These are phyloP conservation scores for Luzula sylvatica DNA, from an alignment of 176 grass and related monocot species.

Conservation along the genomic window DNA sequence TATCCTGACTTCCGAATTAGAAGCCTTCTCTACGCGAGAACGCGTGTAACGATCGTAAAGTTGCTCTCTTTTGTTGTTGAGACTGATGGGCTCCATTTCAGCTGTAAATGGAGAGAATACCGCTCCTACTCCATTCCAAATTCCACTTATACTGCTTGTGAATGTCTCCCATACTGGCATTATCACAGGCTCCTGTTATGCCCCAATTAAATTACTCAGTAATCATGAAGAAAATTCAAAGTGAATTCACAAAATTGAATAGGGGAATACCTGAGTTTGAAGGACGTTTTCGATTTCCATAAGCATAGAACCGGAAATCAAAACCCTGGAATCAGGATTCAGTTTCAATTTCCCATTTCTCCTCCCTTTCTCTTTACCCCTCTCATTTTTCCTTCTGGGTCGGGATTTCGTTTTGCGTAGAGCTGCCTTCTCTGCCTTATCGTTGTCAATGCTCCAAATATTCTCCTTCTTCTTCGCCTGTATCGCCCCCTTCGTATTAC, in stretches of 20 bases:
- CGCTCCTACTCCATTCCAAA: slow-evolving; percentile 89
- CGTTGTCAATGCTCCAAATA: slow-evolving; percentile 88
- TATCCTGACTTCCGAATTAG: slow-evolving; percentile 34
- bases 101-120: slow-evolving; percentile 81
- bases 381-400: slow-evolving; percentile 14
- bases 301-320: slow-evolving; percentile 78
- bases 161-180: slow-evolving; percentile 88
- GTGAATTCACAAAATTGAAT: not conserved
- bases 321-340: slow-evolving; percentile 34
- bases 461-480: slow-evolving; percentile 64
- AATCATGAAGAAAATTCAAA: not conserved
- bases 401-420: slow-evolving; percentile 9
- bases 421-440: slow-evolving; percentile 24
- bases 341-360: slow-evolving; percentile 23
- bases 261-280: slow-evolving; percentile 55
- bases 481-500: slow-evolving; percentile 19
- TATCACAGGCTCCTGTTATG: slow-evolving; percentile 77
- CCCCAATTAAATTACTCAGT: not conserved
- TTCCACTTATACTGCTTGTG: slow-evolving; percentile 72
- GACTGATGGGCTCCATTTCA: slow-evolving; percentile 83
- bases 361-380: slow-evolving; percentile 18
- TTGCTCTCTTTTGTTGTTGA: slow-evolving; percentile 71
- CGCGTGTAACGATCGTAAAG: slow-evolving; percentile 93
- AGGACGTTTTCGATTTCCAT: slow-evolving; percentile 89
- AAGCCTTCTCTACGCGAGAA: slow-evolving; percentile 48